A percentile compares a stretch with the other conserved stretches of the same genome.
Conservation (phyloP, 2,329 filamentous ascomycete genomes). For the Penicillium sp. region DNA sequence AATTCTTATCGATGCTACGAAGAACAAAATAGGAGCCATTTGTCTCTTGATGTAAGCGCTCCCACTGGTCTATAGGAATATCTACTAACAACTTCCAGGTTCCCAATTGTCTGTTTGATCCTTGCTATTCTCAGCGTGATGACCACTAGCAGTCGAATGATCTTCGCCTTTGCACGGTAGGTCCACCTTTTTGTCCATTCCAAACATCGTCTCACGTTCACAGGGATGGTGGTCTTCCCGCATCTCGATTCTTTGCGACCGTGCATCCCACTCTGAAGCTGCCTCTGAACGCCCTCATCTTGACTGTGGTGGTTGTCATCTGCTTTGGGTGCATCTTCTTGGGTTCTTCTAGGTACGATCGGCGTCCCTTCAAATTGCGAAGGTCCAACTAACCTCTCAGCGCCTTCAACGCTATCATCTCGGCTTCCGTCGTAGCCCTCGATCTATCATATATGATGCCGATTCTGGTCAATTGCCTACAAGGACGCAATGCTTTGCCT, state of each 20-base stretch:
- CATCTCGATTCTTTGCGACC: constrained; percentile 57
- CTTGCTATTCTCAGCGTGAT: constrained; percentile 35
- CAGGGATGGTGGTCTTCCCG: constrained; percentile 64
- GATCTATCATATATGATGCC: constrained; percentile 73
- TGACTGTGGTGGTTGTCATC: constrained; percentile 61
- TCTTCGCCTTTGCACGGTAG: constrained; percentile 35
- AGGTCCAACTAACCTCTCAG: constrained; percentile 29
- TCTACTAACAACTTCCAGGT: constrained; percentile 21
- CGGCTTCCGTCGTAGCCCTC: constrained; percentile 68
- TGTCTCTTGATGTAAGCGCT: constrained; percentile 57
- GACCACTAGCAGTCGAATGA: constrained; percentile 38
- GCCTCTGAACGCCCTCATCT: constrained; percentile 63
- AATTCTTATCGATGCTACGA: constrained; percentile 62
- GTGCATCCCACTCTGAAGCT: constrained; percentile 61
- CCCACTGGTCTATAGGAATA: not conserved
- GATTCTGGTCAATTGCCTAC: constrained; percentile 65
- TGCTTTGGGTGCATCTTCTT: constrained; percentile 69
- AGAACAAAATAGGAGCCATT: constrained; percentile 59
- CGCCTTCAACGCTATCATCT: constrained; percentile 69
- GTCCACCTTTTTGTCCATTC: not conserved
- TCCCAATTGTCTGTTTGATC: constrained; percentile 32
- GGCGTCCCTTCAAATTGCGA: too few relatives aligned
- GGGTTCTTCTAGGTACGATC: constrained; percentile 50
- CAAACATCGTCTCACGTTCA: not conserved
- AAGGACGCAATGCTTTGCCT: constrained; percentile 63